phyloP scores from a whole-genome alignment of 768 basidiomycete species.

The Lactarius deliciosus region DNA sequence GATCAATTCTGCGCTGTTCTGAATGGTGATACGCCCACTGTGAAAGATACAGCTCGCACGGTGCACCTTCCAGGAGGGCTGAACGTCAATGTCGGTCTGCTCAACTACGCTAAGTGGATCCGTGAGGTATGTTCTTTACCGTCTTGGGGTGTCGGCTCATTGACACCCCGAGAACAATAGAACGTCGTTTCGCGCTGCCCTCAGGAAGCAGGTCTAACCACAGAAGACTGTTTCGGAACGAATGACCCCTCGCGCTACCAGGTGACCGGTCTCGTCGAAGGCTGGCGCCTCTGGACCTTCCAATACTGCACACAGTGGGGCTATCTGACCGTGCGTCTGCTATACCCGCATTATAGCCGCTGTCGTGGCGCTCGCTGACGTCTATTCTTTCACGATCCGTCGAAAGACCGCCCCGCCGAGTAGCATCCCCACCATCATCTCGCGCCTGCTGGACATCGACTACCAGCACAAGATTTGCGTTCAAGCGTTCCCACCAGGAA shows the following conservation, averaged over 20 bases:
- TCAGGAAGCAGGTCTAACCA: slow-evolving; percentile 40
- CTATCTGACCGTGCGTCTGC: slow-evolving; percentile 68
- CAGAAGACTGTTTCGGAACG: slow-evolving; percentile 85
- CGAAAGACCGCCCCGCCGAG: slow-evolving; percentile 69
- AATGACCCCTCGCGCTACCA: slow-evolving; percentile 64
- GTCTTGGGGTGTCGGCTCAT: too few species aligned
- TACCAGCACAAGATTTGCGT: slow-evolving; percentile 68
- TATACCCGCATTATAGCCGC: background rate
- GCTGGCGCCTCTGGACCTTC: slow-evolving; percentile 88
- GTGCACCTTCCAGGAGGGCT: slow-evolving; percentile 7
- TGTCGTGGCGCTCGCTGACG: background rate
- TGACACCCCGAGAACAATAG: slow-evolving; percentile 40
- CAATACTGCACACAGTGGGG: slow-evolving; percentile 97
- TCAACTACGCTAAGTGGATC: slow-evolving; percentile 78
- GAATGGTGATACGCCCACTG: slow-evolving; percentile 21
- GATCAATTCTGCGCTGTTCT: slow-evolving; percentile 66
- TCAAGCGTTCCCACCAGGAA: slow-evolving; percentile 75
- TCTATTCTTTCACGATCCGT: background rate
- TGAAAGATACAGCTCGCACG: slow-evolving; percentile 1
- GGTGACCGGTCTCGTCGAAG: slow-evolving; percentile 60
- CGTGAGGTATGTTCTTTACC: slow-evolving; percentile 50
- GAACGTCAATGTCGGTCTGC: slow-evolving; percentile 54
- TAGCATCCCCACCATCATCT: slow-evolving; percentile 72
- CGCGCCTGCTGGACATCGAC: slow-evolving; percentile 69
- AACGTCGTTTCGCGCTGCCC: slow-evolving; percentile 28